Evolutionary conservation across 352 stramenopile genomes (phyloP), one percentile per base, ranked within the genome.

Genomic region (Phytophthora citricola): DNA sequence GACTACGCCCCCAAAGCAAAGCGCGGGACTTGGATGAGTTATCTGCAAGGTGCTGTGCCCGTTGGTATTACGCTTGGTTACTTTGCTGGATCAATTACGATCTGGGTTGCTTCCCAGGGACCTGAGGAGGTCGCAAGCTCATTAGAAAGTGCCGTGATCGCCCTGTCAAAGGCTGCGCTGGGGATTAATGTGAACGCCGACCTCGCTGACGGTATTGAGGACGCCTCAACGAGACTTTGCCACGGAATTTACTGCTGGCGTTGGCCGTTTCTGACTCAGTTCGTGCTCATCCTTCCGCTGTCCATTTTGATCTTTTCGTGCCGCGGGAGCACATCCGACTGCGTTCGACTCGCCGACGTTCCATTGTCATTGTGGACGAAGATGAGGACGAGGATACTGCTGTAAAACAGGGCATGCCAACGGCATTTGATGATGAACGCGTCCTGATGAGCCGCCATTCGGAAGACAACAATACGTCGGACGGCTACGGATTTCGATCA

Each of bases 211-310:
- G 69, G 75, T 38, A 63, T 50, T 6, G 65, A 68, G 41, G 66
- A 74, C 12, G 59, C 17, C 15, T 67, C 74, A 26, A 78, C 71
- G 58, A 76, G 71, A 31, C 53, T 89, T 20, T 95, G 87, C 55
- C 61, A 85, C 27, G 81, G 84, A 51, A 90, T 95, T 46, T 90
- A 90, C 58, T 96, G 89, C 75, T 96, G 89, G 89, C 76, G 89
- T 6, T 96, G 86, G 84, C 89, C 89, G 31, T 95, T 96, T 60
- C 58, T 96, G 29, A 75, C 87, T 45, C 85, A 96, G 62, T 89
- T 92, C 53, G 48, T 78, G 48, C 66, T 93, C 17, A 78, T 94
- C 41, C 70, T 89, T 24, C 89, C 87, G 46, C 70, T 96, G 29
- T 90, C 75, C 29, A 74, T 94, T 10, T 52, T 90, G 49, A 78